phyloP scores from a whole-genome alignment of 2,329 filamentous ascomycete species.

The Hypoxylon sp. region DNA sequence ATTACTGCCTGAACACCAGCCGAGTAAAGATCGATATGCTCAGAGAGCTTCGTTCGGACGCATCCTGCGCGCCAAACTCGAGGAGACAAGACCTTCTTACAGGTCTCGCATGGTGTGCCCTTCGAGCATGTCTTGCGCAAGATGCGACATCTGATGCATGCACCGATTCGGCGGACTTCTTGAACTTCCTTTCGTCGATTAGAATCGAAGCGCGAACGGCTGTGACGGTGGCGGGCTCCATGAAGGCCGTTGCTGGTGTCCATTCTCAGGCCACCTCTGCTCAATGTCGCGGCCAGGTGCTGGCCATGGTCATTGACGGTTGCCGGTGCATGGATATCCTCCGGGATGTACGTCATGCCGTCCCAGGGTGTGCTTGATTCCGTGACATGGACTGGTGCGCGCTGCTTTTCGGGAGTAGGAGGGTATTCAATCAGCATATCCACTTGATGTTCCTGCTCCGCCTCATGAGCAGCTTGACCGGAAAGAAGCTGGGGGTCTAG shows the following conservation, averaged over 20 bases:
- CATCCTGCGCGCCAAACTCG: slow-evolving; percentile 77
- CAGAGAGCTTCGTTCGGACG: slow-evolving; percentile 72
- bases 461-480: slow-evolving; percentile 43
- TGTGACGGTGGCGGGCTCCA: slow-evolving; percentile 65
- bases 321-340: slow-evolving; percentile 52
- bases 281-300: slow-evolving; percentile 50
- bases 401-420: slow-evolving; percentile 42
- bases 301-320: slow-evolving; percentile 53
- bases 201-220: slow-evolving; percentile 70
- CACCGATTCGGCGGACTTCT: slow-evolving; percentile 74
- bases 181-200: slow-evolving; percentile 75
- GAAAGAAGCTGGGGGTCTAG: slow-evolving; percentile 65
- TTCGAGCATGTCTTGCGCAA: slow-evolving; percentile 77
- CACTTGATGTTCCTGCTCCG: slow-evolving; percentile 31
- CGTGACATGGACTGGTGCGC: slow-evolving; percentile 24
- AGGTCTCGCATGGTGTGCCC: slow-evolving; percentile 74
- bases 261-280: slow-evolving; percentile 68
- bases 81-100: slow-evolving; percentile 73
- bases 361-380: slow-evolving; percentile 49
- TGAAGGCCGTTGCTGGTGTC: slow-evolving; percentile 63
- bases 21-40: slow-evolving; percentile 74
- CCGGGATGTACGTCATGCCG: slow-evolving; percentile 53
- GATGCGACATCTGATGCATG: slow-evolving; percentile 76
- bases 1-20: slow-evolving; percentile 75
- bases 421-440: slow-evolving; percentile 53